Evolutionary conservation across 257 asterid species (phyloP), one percentile per base, ranked within the genome.

Genomic region (Knoxia roxburghii): DNA sequence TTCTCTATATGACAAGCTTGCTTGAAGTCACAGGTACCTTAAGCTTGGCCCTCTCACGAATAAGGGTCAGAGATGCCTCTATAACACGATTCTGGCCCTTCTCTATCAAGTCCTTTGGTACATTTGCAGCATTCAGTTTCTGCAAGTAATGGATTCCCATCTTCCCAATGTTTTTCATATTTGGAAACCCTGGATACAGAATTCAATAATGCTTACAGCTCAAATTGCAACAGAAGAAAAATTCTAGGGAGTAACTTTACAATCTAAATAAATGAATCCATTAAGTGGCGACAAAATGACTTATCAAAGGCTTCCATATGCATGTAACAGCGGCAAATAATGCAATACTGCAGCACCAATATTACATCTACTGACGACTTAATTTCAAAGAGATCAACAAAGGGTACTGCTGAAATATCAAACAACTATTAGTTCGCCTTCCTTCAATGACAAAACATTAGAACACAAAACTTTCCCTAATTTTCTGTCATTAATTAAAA

Each of bases 11-110:
- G 51, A 26, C 54, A 57, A 45, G 40, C 57, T 40, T 57, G 29
- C 14, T n/a, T 11, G 12, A 18, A 48, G 26, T 65, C 26, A 72
- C 12, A 14, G n/a, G 74, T 72, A 88, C 99, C 97, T 87, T 94
- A 69, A 94, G 99, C 83, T 88, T 94, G 20, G 97, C 99, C 73
- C 97, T 83, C 84, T 94, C 99, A 51, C 96, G 97, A 69, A 94
- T 94, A 59, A 94, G 95, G 4, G 99, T 94, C 56, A 90, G 77
- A 53, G 99, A 94, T 63, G 99, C 99, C 78, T 94, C 99, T 46
- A 90, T 83, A 63, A 94, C 97, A 65, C 99, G 99, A 78, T 83
- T 83, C 76, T 94, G 99, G 43, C 99, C 99, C 57, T 79, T 90
- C 86, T 90, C 96, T 51, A 94, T 79, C 79, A 94, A 71, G 56